phyloP scores from a whole-genome alignment of 371 early-diverging fungal genomes.

The Catenaria anguillulae region DNA sequence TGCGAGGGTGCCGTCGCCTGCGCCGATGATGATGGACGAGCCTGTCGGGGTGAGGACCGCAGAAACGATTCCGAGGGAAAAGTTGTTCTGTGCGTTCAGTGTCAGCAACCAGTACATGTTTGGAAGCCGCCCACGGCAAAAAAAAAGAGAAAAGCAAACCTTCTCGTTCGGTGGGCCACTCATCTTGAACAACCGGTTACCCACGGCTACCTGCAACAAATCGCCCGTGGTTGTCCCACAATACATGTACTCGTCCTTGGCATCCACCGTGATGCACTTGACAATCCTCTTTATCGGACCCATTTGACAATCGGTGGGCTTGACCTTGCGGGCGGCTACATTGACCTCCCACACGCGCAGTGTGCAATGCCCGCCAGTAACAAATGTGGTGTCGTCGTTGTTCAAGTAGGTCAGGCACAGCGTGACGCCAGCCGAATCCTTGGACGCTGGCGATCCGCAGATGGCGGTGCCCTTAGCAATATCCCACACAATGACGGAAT shows the following conservation, averaged over 20 bases:
- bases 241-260: slow-evolving; percentile 34
- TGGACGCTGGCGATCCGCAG: slow-evolving; percentile 33
- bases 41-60: slow-evolving; percentile 21
- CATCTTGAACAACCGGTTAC: slow-evolving; percentile 29
- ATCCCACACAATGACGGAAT: slow-evolving; percentile 37
- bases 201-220: slow-evolving; percentile 26
- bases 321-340: slow-evolving; percentile 24
- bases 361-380: slow-evolving; percentile 31
- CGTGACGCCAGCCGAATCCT: slow-evolving; percentile 30
- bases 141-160: slow-evolving; percentile 21
- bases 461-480: slow-evolving; percentile 27
- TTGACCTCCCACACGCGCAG: slow-evolving; percentile 32
- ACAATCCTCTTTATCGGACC: slow-evolving; percentile 41
- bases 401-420: slow-evolving; percentile 25
- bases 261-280: slow-evolving; percentile 29
- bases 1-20: slow-evolving; percentile 36
- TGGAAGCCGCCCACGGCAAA: too few species aligned
- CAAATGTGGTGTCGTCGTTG: slow-evolving; percentile 27
- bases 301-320: slow-evolving; percentile 30
- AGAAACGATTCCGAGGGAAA: slow-evolving; percentile 30
- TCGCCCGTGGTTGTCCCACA: slow-evolving; percentile 44
- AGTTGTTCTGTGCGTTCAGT: slow-evolving; percentile 23
- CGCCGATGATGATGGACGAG: slow-evolving; percentile 26
- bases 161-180: slow-evolving; percentile 37
- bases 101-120: too few species aligned